A percentile compares a stretch with the other conserved stretches of the same genome.
Evolutionary conservation across 2,329 filamentous ascomycete genomes (phyloP).

Genomic region (Ophiostoma tasmaniense): DNA sequence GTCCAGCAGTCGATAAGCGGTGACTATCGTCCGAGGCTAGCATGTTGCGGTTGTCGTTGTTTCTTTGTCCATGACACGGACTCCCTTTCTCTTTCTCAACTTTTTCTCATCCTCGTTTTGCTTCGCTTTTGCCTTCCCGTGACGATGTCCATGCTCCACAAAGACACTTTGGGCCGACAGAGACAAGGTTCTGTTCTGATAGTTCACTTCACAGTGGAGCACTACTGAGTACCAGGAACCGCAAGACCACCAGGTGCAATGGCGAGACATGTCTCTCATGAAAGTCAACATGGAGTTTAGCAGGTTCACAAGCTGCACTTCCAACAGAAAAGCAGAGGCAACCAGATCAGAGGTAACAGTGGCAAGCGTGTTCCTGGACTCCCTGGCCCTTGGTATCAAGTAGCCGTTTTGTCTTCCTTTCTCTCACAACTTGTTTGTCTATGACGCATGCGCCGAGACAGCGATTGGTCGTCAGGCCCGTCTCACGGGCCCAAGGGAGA

Average conservation of each 20-base stretch:
- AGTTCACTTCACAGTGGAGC: neutral
- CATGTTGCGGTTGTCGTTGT: neutral
- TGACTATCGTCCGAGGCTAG: neutral
- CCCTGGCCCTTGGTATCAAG: neutral
- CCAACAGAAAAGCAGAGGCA: neutral
- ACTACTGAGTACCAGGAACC: neutral
- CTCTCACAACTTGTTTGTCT: neutral
- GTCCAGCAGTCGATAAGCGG: neutral
- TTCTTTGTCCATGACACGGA: neutral
- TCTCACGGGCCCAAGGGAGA: neutral
- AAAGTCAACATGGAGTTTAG: neutral
- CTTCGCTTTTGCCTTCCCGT: neutral
- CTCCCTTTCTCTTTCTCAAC: neutral
- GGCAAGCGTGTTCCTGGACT: neutral
- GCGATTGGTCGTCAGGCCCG: conserved; percentile 7
- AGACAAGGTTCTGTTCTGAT: neutral
- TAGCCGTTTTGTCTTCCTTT: neutral
- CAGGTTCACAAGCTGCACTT: neutral
- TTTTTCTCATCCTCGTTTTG: neutral
- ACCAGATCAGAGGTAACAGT: neutral
- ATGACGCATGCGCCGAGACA: conserved; percentile 11
- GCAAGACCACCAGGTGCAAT: neutral
- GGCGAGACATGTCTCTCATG: neutral
- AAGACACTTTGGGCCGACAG: neutral
- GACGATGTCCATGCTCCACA: neutral